phyloP scores from a whole-genome alignment of 2,329 filamentous ascomycete species.

The Lasiodiplodia sp. region DNA sequence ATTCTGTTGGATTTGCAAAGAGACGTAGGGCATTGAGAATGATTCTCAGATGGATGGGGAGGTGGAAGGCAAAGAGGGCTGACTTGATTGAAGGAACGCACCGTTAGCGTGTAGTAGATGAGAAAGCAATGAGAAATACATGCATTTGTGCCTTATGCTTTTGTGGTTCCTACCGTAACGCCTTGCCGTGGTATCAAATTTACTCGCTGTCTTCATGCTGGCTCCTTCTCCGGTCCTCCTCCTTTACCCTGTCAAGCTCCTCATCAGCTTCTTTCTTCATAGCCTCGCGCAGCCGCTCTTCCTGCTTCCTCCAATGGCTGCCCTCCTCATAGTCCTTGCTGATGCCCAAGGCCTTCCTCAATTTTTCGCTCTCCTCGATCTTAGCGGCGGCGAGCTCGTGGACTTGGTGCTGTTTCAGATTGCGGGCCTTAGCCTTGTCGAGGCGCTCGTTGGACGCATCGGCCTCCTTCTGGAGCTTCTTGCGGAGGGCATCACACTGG shows the following conservation, averaged over 20 bases:
- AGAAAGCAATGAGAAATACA: not conserved
- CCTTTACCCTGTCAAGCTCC: constrained; percentile 35
- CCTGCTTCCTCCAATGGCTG: constrained; percentile 83
- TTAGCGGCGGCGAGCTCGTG: constrained; percentile 97
- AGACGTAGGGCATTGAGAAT: not conserved
- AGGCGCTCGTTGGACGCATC: constrained; percentile 38
- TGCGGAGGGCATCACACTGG: constrained; percentile 70
- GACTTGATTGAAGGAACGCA: not conserved
- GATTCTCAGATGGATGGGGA: too few species aligned
- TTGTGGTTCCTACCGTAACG: not conserved
- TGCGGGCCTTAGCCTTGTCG: constrained; percentile 54
- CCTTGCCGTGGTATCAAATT: constrained; percentile 13
- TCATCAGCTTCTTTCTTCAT: constrained; percentile 50
- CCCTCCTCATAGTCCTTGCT: constrained; percentile 86
- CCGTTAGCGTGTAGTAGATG: too few species aligned
- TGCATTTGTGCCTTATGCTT: not conserved
- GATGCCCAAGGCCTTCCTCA: constrained; percentile 87
- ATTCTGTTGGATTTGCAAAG: not conserved
- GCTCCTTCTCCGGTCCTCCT: constrained; percentile 8
- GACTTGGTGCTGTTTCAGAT: constrained; percentile 89
- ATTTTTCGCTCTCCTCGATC: constrained; percentile 89
- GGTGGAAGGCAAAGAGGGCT: not conserved
- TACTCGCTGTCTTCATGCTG: constrained; percentile 7
- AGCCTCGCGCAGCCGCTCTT: constrained; percentile 67
- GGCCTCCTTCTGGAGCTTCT: constrained; percentile 65